Percentiles rank a stretch among this genome's conserved stretches.
These are phyloP conservation scores for Diaporthe longicolla DNA, from an alignment of 2,329 filamentous ascomycete genomes.

Conservation along the genomic window DNA sequence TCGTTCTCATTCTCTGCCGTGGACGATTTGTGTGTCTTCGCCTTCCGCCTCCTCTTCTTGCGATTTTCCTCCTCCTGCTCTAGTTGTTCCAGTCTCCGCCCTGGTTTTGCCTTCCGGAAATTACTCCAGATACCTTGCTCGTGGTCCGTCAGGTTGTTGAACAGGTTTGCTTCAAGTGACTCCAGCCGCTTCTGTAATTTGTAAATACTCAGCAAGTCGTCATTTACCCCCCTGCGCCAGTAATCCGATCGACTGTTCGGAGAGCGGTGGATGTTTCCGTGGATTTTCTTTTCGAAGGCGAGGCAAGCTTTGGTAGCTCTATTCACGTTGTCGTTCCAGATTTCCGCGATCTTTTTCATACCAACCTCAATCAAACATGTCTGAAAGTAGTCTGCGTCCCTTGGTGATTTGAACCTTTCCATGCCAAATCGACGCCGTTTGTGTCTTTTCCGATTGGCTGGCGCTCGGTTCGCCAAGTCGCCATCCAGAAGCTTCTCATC, in stretches of 20 bases:
- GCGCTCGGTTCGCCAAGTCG: background rate
- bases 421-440: background rate
- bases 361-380: slow-evolving; percentile 7
- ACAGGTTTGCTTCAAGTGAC: slow-evolving; percentile 5
- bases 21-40: background rate
- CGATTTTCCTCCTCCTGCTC: background rate
- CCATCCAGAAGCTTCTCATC: background rate
- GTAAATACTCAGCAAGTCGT: slow-evolving; percentile 3
- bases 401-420: background rate
- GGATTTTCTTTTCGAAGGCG: background rate
- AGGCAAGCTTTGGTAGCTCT: background rate
- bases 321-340: background rate
- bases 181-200: slow-evolving; percentile 9
- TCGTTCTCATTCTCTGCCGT: background rate
- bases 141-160: background rate
- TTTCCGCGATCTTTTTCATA: background rate
- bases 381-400: background rate
- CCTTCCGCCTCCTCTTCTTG: background rate
- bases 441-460: slow-evolving; percentile 8
- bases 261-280: background rate
- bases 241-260: background rate
- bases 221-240: background rate
- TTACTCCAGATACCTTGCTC: slow-evolving; percentile 6
- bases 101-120: background rate
- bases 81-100: background rate